Percentiles rank a stretch among this genome's conserved stretches.
Evolutionary conservation across 305 asterid species (phyloP).

Genomic region (Fraxinus velutina): DNA sequence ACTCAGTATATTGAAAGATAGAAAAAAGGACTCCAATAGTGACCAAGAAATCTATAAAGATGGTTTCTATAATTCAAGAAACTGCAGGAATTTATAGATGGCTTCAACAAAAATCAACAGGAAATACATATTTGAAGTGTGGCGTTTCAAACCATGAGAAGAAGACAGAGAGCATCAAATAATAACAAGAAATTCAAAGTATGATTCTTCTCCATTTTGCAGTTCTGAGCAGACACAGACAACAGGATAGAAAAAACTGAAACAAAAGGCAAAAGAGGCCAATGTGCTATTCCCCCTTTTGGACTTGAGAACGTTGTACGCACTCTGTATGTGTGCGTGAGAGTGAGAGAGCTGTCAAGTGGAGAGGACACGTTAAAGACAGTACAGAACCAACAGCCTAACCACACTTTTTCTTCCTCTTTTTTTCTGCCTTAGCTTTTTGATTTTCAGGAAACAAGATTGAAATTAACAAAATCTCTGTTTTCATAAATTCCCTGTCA

Average conservation of each 20-base stretch:
- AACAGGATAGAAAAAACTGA: slow-evolving; percentile 67
- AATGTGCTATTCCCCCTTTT: slow-evolving; percentile 53
- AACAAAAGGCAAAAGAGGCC: slow-evolving; percentile 71
- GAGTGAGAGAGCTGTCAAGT: slow-evolving; percentile 42
- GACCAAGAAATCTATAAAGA: slow-evolving; percentile 37
- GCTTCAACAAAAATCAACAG: slow-evolving; percentile 17
- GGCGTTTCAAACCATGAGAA: slow-evolving; percentile 30
- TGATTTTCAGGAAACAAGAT: slow-evolving; percentile 18
- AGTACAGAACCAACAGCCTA: slow-evolving; percentile 80
- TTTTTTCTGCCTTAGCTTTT: slow-evolving; percentile 33
- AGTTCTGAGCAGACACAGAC: slow-evolving; percentile 80
- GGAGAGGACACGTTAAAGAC: slow-evolving; percentile 94
- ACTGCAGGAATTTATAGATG: slow-evolving; percentile 1
- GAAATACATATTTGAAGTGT: slow-evolving; percentile 32
- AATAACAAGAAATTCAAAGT: slow-evolving; percentile 75
- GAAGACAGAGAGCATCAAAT: slow-evolving; percentile 54
- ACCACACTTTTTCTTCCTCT: slow-evolving; percentile 32
- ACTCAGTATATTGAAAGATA: slow-evolving; percentile 1
- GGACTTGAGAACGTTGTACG: slow-evolving; percentile 32
- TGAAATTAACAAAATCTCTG: slow-evolving; percentile 3
- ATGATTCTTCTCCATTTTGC: slow-evolving; percentile 85
- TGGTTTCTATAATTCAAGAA: slow-evolving; percentile 45
- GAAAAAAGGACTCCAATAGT: slow-evolving; percentile 36
- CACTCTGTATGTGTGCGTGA: slow-evolving; percentile 22
- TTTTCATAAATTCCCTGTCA: slow-evolving; percentile 8